phyloP scores from a whole-genome alignment of 2,329 filamentous ascomycete genomes.

The Lachnellula occidentalis region DNA sequence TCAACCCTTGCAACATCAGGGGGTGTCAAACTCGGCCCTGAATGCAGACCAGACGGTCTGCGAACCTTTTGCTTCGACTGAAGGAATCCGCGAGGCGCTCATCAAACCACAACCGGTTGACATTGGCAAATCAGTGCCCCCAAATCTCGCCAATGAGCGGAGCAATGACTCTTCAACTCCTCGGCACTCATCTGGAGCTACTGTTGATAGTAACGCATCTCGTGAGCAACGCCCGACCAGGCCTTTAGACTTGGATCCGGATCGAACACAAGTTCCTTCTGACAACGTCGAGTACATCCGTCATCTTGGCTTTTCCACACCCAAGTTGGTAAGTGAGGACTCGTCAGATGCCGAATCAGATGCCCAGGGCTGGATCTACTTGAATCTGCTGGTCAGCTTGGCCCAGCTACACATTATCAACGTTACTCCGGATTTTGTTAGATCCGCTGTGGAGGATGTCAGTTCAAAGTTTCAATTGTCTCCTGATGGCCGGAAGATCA shows the following conservation, averaged over 20 bases:
- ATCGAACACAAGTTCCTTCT: conserved; percentile 66
- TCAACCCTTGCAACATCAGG: conserved; percentile 34
- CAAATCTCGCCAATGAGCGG: conserved; percentile 18
- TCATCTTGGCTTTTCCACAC: conserved; percentile 63
- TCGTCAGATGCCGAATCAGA: conserved; percentile 52
- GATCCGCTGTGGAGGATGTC: conserved; percentile 62
- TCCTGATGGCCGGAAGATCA: conserved; percentile 68
- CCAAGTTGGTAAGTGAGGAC: conserved; percentile 44
- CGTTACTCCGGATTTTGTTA: conserved; percentile 72
- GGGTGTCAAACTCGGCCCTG: conserved; percentile 49
- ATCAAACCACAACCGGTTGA: conserved; percentile 29
- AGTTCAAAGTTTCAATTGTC: conserved; percentile 76
- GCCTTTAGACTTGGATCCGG: conserved; percentile 70
- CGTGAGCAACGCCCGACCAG: conserved; percentile 73
- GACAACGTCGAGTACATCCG: conserved; percentile 79
- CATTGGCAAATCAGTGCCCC: conserved; percentile 9
- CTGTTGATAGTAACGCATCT: conserved; percentile 26
- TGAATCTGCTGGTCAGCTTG: conserved; percentile 75
- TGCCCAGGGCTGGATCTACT: conserved; percentile 72
- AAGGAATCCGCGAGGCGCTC: conserved; percentile 37
- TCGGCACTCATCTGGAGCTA: conserved; percentile 4
- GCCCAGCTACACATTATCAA: conserved; percentile 82
- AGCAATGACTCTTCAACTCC: conserved; percentile 23
- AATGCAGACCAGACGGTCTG: conserved; percentile 30
- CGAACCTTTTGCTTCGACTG: conserved; percentile 17